A percentile compares a stretch with the other conserved stretches of the same genome.
These are phyloP conservation scores for Arthroderma sp. DNA, from an alignment of 2,329 filamentous ascomycete genomes.

Conservation along the genomic window DNA sequence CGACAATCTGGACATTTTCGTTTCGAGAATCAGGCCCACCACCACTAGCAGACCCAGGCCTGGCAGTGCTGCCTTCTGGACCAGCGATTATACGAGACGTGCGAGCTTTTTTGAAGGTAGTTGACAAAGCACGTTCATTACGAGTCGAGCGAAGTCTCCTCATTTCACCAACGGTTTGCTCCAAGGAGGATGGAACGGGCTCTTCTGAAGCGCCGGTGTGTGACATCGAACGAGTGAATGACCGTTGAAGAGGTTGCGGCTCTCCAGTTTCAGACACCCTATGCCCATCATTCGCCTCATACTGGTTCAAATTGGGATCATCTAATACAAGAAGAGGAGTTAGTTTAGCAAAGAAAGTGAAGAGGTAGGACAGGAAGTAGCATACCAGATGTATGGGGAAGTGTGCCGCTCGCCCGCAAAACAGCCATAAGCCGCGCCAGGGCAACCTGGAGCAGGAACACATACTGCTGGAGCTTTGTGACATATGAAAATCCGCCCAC, in stretches of 20 bases:
- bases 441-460: slow-evolving; percentile 83
- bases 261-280: slow-evolving; percentile 37
- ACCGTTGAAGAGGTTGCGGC: slow-evolving; percentile 41
- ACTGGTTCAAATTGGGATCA: slow-evolving; percentile 54
- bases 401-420: slow-evolving; percentile 65
- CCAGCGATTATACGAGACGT: slow-evolving; percentile 89
- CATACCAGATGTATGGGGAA: slow-evolving; percentile 57
- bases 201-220: slow-evolving; percentile 50
- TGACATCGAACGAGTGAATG: slow-evolving; percentile 61
- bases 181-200: slow-evolving; percentile 62
- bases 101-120: slow-evolving; percentile 78
- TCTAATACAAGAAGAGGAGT: slow-evolving; percentile 31
- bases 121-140: slow-evolving; percentile 86
- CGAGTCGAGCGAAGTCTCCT: slow-evolving; percentile 81
- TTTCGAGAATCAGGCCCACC: slow-evolving; percentile 35
- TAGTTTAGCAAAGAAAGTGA: slow-evolving; percentile 11
- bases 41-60: slow-evolving; percentile 53
- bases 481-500: slow-evolving; percentile 57
- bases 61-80: slow-evolving; percentile 53
- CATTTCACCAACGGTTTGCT: slow-evolving; percentile 93
- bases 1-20: slow-evolving; percentile 61
- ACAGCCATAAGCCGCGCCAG: slow-evolving; percentile 81
- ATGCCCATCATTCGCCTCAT: slow-evolving; percentile 54
- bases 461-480: slow-evolving; percentile 82
- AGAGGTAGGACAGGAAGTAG: slow-evolving; percentile 3